Evolutionary conservation across 2,329 filamentous ascomycete species (phyloP).

Genomic region (Alternaria arborescens): DNA sequence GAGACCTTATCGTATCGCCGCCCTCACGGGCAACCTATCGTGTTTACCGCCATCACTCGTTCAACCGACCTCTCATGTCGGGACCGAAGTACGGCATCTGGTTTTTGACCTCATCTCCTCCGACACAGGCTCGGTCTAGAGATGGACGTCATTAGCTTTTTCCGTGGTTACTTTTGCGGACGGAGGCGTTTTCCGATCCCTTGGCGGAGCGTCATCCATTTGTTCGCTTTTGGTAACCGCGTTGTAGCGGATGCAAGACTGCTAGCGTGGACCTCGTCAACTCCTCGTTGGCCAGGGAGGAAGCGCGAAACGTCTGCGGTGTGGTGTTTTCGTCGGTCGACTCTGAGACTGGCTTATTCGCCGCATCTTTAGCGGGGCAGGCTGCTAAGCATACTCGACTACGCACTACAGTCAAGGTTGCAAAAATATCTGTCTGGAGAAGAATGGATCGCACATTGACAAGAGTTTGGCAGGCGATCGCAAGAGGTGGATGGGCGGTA

Average conservation of each 20-base stretch:
- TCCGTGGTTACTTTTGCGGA: too few relatives aligned
- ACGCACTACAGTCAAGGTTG: background rate
- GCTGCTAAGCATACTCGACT: background rate
- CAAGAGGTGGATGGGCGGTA: conserved; percentile 46
- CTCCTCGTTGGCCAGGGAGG: background rate
- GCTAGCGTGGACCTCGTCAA: background rate
- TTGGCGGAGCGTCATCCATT: background rate
- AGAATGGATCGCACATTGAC: conserved; percentile 30
- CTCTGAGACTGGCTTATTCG: background rate
- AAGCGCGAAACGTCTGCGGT: background rate
- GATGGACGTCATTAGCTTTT: too few relatives aligned
- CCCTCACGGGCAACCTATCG: too few relatives aligned
- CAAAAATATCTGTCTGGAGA: conserved; percentile 24
- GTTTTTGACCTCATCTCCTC: background rate
- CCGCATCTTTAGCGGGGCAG: background rate
- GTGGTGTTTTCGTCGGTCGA: background rate
- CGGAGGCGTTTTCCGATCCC: too few relatives aligned
- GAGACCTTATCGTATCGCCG: too few relatives aligned
- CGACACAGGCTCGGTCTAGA: too few relatives aligned
- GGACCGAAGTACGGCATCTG: too few relatives aligned
- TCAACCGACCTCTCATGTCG: too few relatives aligned
- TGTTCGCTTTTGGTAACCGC: background rate
- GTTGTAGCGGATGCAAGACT: background rate
- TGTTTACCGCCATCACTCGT: too few relatives aligned
- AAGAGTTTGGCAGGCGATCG: conserved; percentile 26